Conservation (phyloP, 2,329 filamentous ascomycete genomes). For the Fusarium bulbicola region DNA sequence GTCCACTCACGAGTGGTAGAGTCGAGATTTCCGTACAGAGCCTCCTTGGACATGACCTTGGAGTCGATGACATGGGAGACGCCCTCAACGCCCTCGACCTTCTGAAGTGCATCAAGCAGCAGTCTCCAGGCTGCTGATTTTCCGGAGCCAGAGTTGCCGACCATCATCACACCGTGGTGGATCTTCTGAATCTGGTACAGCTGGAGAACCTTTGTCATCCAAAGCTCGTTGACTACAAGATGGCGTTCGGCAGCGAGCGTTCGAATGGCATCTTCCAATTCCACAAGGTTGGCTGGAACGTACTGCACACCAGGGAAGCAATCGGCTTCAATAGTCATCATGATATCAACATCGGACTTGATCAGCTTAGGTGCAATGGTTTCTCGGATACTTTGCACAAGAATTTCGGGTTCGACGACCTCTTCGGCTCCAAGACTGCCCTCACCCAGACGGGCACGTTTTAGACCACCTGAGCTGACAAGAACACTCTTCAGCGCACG, state of each 20-base stretch:
- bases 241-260: conserved; percentile 85
- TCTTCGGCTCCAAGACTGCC: conserved; percentile 71
- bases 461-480: conserved; percentile 95
- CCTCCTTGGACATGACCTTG: conserved; percentile 99
- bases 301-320: conserved; percentile 96
- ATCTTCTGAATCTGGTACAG: conserved; percentile 98
- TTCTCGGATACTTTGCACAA: conserved; percentile 97
- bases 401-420: conserved; percentile 92
- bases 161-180: conserved; percentile 99
- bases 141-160: conserved; percentile 95
- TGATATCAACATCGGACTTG: conserved; percentile 86
- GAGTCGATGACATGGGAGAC: conserved; percentile 98
- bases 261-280: conserved; percentile 82
- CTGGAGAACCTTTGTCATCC: conserved; percentile 98
- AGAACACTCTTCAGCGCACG: conserved; percentile 98
- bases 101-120: conserved; percentile 88
- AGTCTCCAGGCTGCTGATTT: conserved; percentile 97
- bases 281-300: conserved; percentile 84
- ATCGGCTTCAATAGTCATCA: conserved; percentile 82
- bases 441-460: conserved; percentile 78
- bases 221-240: conserved; percentile 88
- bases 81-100: conserved; percentile 90
- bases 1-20: conserved; percentile 99
- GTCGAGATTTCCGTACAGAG: conserved; percentile 93
- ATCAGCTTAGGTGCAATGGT: conserved; percentile 98